Percentiles rank a stretch among this genome's conserved stretches.
phyloP scores from a whole-genome alignment of 2,329 filamentous ascomycete genomes.

The Sporothrix protearum region DNA sequence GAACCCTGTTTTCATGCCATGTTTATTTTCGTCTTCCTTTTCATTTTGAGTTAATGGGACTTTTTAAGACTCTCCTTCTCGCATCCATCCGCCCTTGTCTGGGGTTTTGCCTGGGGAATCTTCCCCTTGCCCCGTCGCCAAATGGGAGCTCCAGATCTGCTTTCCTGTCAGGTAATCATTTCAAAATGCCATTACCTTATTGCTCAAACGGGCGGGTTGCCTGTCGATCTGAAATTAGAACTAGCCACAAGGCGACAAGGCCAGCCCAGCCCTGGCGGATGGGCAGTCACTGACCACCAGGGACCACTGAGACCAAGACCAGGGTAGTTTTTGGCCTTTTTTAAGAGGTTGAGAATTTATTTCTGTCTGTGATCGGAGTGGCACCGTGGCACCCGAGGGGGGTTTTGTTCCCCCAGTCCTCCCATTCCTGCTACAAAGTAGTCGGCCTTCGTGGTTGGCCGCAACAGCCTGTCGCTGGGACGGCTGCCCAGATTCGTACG shows the following conservation, averaged over 20 bases:
- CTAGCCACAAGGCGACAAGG: not conserved
- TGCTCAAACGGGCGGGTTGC: not conserved
- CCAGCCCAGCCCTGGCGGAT: not conserved
- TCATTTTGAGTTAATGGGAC: not conserved
- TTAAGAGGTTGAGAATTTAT: no score
- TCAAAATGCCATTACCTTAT: conserved; percentile 26
- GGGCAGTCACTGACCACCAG: not conserved
- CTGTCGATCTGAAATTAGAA: not conserved
- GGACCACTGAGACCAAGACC: not conserved
- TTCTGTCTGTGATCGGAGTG: not conserved
- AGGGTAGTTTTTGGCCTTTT: not conserved
- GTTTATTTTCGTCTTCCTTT: not conserved
- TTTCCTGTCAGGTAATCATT: conserved; percentile 26
- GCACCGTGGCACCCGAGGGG: not conserved
- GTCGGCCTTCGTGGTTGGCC: no score
- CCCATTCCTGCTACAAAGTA: not conserved
- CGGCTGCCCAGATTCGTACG: conserved; percentile 1
- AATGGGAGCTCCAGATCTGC: conserved; percentile 11
- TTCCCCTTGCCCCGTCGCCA: conserved; percentile 18
- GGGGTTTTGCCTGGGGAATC: not conserved
- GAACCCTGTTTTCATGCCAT: not conserved
- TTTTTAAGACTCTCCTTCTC: not conserved
- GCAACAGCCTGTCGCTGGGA: not conserved
- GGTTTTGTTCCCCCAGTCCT: not conserved
- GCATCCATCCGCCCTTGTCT: not conserved